Evolutionary conservation across 2,329 filamentous ascomycete species (phyloP), one percentile per base, ranked within the genome.

Genomic region (Alternaria consortialis): DNA sequence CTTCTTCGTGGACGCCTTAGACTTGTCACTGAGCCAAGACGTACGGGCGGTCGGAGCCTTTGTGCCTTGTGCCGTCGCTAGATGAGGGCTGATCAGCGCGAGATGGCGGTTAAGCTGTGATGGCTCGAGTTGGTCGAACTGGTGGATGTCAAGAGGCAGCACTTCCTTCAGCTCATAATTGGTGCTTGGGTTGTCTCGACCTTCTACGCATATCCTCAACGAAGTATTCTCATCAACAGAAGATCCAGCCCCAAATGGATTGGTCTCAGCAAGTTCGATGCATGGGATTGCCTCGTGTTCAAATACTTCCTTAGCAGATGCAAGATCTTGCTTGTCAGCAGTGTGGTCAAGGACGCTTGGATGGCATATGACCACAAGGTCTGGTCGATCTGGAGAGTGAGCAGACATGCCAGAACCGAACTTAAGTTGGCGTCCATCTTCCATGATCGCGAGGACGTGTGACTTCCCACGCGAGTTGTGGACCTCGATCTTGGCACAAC

Each of bases 71-170:
- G 58, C 44, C 20, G 53, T 53, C 36, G 63, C 47, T 58, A 71
- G 53, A 52, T 69, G 65, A 55, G 73, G 69, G 39, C 69, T 75
- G 47, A 79, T 73, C 23, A 66, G 64, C 36, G 76, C 75, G 36
- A 80, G 58, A 58, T 80, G 77, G n/a, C 77, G 74, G 39, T 79
- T 80, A 42, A 80, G 58, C 51, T 79, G 72, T n/a, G 62, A 69
- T 20, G 77, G 70, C 20, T 78, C 74, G 27, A 80, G 69, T 13
- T 71, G 66, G 20, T 71, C 65, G 56, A 80, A 77, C 17, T 64
- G 71, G 57, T 70, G 74, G 32, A 74, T 60, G 42, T 78, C 74
- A 39, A 79, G 65, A 12, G 75, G 77, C 37, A 79, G 67, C 29
- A 68, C 66, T 53, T 77, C 75, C 47, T 74, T 65, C 15, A 73